Evolutionary conservation across 768 basidiomycete genomes (phyloP), one percentile per base, ranked within the genome.

Genomic region (Suillus cothurnatus): DNA sequence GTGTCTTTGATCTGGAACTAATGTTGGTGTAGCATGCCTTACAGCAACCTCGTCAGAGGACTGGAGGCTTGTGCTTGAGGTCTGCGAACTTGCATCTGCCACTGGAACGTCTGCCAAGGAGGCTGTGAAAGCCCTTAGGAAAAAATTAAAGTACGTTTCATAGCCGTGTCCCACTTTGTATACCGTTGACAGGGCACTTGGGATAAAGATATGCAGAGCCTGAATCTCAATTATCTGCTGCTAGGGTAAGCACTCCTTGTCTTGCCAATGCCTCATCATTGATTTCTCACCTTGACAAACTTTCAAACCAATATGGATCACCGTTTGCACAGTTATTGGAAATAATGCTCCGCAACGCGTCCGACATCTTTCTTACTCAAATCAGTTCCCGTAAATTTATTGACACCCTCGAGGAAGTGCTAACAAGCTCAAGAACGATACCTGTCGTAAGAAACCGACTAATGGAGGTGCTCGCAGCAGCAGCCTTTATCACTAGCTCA

Each of bases 401-500:
- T n/a, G 90, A 93, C 61, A 88, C 86, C 1, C 78, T 95, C n/a
- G 93, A 94, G 66, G 91, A 93, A 23, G 83, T 92, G 23, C 77
- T 94, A 5, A 79, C 76, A 3, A 86, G 85, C 0, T 71, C 85
- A 1, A 81, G 85, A 50, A 93, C 93, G 0, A 85, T 86, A 0
- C 94, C 93, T 9, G 93, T 94, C 1, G 92, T 94, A 0, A 83
- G 87, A 45, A 93, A 95, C 71, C 84, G 93, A 4, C 72, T 97
- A 45, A 78, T 93, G 64, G 89, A 94, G 68, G 90, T 95, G 0
- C 79, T 97, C 5, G 93, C 89, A 3, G 93, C 92, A 26, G 90
- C 94, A 7, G 89, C 91, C 2, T 95, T 85, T 71, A 73, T 76
- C 28, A 72, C 72, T 4, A 71, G 70, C 1, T 65, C 70, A 34